These are phyloP conservation scores for Colletotrichum lindemuthianum DNA, from an alignment of 2,329 filamentous ascomycete species.

Conservation along the genomic window DNA sequence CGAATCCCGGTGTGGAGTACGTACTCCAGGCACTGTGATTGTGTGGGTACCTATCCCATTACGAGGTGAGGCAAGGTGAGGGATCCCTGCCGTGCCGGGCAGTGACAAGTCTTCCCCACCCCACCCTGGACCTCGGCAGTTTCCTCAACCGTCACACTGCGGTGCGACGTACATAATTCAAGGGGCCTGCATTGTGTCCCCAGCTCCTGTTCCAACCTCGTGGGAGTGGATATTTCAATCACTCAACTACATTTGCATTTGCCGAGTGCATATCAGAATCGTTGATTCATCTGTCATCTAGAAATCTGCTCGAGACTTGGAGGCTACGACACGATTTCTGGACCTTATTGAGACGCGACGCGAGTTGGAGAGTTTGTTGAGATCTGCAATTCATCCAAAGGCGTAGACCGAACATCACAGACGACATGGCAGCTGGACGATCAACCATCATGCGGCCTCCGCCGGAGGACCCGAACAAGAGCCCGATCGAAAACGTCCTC, in stretches of 20 bases:
- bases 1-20: slow-evolving; percentile 18
- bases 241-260: too few relatives aligned
- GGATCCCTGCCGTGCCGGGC: not conserved
- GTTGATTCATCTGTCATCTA: too few relatives aligned
- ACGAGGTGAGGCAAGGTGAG: too few relatives aligned
- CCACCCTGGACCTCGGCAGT: slow-evolving; percentile 34
- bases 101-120: slow-evolving; percentile 21
- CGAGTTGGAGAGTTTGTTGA: too few relatives aligned
- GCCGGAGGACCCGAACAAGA: slow-evolving; percentile 75
- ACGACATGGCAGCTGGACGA: slow-evolving; percentile 38
- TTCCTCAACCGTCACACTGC: slow-evolving; percentile 6
- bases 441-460: slow-evolving; percentile 79
- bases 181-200: not conserved
- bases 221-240: too few relatives aligned
- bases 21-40: not conserved
- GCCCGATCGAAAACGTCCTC: slow-evolving; percentile 88
- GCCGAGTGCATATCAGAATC: too few relatives aligned
- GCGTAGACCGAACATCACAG: not conserved
- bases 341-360: not conserved
- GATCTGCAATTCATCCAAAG: too few relatives aligned
- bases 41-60: slow-evolving; percentile 11
- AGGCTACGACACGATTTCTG: too few relatives aligned
- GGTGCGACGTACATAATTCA: slow-evolving; percentile 20
- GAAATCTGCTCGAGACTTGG: too few relatives aligned
- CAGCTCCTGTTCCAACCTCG: too few relatives aligned